These are phyloP conservation scores for Hericium rajendrae DNA, from an alignment of 768 basidiomycete genomes.

Conservation along the genomic window DNA sequence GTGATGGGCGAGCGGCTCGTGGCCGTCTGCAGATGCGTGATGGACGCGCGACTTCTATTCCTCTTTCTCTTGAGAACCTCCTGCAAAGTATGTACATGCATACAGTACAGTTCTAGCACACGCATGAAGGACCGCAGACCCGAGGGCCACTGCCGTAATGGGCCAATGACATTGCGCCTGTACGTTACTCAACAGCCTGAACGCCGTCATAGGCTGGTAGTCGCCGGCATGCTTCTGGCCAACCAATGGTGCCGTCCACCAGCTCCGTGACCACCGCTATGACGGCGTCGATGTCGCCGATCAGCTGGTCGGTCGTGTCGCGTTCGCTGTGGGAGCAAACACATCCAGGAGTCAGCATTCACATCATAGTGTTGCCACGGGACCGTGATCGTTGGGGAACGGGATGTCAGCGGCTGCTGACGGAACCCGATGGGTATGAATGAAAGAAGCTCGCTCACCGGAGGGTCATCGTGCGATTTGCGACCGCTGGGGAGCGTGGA, in stretches of 20 bases:
- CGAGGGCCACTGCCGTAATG: no score
- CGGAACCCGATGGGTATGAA: no score
- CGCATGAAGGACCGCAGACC: no score
- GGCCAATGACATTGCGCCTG: no score
- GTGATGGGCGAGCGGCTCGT: neutral
- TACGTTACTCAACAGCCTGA: conserved; percentile 56
- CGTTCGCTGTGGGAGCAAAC: conserved; percentile 61
- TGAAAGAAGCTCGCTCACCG: conserved; percentile 41
- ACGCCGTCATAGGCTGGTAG: conserved; percentile 81
- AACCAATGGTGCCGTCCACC: conserved; percentile 63
- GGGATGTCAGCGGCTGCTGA: neutral
- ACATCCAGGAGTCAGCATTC: neutral
- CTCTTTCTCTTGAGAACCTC: neutral
- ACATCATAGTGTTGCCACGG: neutral
- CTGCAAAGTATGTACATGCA: neutral
- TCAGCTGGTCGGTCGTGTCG: conserved; percentile 88
- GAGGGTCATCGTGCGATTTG: conserved; percentile 90
- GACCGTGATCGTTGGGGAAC: neutral
- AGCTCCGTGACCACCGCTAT: conserved; percentile 72
- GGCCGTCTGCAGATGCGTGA: neutral
- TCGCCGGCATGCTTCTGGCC: conserved; percentile 63
- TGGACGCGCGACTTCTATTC: neutral
- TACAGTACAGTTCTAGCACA: no score
- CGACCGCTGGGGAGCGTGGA: conserved; percentile 47
- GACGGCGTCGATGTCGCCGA: conserved; percentile 85